phyloP scores from a whole-genome alignment of 2,329 filamentous ascomycete genomes.

The Alternaria sp. region DNA sequence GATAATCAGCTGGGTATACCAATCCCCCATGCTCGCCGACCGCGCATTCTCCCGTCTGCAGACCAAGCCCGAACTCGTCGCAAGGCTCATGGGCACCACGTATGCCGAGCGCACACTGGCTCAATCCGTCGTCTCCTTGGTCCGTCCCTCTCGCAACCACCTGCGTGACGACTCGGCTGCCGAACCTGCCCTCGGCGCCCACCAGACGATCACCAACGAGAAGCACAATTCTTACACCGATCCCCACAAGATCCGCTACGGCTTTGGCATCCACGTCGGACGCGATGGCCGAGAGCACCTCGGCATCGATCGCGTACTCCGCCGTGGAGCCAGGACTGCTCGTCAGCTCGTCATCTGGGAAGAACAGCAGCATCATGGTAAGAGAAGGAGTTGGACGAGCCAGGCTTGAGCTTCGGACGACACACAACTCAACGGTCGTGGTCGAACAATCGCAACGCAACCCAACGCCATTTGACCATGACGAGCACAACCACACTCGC shows the following conservation, averaged over 20 bases:
- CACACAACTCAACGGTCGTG: background rate
- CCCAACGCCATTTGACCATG: background rate
- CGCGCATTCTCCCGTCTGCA: constrained; percentile 73
- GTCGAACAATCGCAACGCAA: background rate
- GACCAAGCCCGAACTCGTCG: constrained; percentile 73
- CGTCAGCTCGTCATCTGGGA: constrained; percentile 51
- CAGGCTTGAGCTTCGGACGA: constrained; percentile 6
- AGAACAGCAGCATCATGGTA: constrained; percentile 41
- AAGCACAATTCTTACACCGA: constrained; percentile 44
- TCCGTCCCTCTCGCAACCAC: constrained; percentile 42
- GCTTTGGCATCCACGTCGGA: constrained; percentile 65
- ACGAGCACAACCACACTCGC: background rate
- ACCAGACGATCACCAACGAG: constrained; percentile 25
- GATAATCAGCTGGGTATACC: constrained; percentile 78
- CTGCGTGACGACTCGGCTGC: constrained; percentile 31
- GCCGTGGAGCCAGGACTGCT: constrained; percentile 45
- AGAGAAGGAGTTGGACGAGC: constrained; percentile 40
- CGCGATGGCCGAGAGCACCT: constrained; percentile 67
- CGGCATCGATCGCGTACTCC: constrained; percentile 65
- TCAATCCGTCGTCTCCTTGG: constrained; percentile 39
- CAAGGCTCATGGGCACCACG: constrained; percentile 68
- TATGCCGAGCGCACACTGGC: constrained; percentile 55
- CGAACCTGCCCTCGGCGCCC: constrained; percentile 29
- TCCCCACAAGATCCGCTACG: constrained; percentile 57
- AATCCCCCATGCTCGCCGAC: constrained; percentile 75